Base-by-base conservation (phyloP, 2,329 filamentous ascomycete species). In the Daldinia sp. region DNA sequence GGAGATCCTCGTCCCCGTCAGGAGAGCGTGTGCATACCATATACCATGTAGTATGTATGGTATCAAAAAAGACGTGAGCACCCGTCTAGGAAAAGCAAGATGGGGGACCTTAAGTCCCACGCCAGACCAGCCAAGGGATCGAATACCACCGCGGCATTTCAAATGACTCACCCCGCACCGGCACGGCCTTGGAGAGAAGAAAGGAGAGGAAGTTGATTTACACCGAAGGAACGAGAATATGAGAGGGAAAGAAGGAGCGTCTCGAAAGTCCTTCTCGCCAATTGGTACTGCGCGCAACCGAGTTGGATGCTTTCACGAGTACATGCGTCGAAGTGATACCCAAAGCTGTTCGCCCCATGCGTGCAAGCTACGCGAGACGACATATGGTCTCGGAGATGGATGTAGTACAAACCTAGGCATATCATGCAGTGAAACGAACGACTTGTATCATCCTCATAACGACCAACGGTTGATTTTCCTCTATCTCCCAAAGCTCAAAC, bases 241-340 rank as follows among this genome's bases (percentile, higher is more conserved):
- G 17, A 19, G 17, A 19, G 21, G n/a, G 17, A 19, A 2, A 29
- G 27, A 30, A 4, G 10, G 29, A 53, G 39, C 58, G 49, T 39
- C 47, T 57, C 53, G 47, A 67, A 43, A 45, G 64, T 55, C 50
- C 58, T 29, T 23, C 56, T 50, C 50, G 70, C 72, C 71, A 72
- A 73, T 73, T 73, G 72, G 67, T 63, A 66, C 57, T 66, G 68
- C 70, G 66, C 60, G 66, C 71, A 72, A 66, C 71, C 72, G 71
- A 74, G 63, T 53, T 55, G 59, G 47, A 47, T 64, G 64, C 69
- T 68, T 64, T 71, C 66, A 70, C 68, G 60, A 67, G 64, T 55
- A 45, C 49, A 55, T 70, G 61, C 67, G 66, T 68, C 63, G 66
- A 64, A 59, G 67, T 71, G 60, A 64, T 67, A 72, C 71, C 71